Conservation (phyloP, 352 stramenopile species). For the Globisporangium heterothallicum region DNA sequence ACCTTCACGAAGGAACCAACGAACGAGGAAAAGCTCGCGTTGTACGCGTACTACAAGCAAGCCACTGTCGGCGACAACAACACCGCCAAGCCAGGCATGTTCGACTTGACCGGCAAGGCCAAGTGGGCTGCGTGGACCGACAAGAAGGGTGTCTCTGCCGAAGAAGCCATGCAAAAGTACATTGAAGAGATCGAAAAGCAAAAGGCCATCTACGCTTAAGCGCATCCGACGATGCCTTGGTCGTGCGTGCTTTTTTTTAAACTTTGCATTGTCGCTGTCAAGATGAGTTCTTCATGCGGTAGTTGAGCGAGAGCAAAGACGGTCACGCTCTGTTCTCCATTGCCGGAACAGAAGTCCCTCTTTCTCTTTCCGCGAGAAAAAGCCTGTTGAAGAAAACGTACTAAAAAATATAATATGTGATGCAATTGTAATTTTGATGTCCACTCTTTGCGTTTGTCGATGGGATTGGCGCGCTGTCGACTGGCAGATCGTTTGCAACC, state of each 20-base stretch:
- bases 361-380: too few species aligned
- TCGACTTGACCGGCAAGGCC: conserved; percentile 81
- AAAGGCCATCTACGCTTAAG: conserved; percentile 78
- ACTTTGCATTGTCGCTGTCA: conserved; percentile 2
- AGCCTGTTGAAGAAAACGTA: too few species aligned
- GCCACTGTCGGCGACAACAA: conserved; percentile 84
- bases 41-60: conserved; percentile 91
- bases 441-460: too few species aligned
- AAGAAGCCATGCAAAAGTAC: conserved; percentile 87
- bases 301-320: too few species aligned
- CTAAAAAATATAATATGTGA: too few species aligned
- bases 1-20: conserved; percentile 73
- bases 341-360: too few species aligned
- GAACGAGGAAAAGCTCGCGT: conserved; percentile 88
- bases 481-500: too few species aligned
- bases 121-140: conserved; percentile 88
- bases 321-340: too few species aligned
- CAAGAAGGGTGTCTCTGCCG: conserved; percentile 78
- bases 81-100: conserved; percentile 78
- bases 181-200: conserved; percentile 81
- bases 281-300: not conserved
- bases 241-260: not conserved
- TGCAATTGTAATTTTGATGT: too few species aligned
- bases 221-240: not conserved
- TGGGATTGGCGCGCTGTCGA: too few species aligned